Evolutionary conservation across 2,329 filamentous ascomycete species (phyloP).

Genomic region (Eurotiales sp.): DNA sequence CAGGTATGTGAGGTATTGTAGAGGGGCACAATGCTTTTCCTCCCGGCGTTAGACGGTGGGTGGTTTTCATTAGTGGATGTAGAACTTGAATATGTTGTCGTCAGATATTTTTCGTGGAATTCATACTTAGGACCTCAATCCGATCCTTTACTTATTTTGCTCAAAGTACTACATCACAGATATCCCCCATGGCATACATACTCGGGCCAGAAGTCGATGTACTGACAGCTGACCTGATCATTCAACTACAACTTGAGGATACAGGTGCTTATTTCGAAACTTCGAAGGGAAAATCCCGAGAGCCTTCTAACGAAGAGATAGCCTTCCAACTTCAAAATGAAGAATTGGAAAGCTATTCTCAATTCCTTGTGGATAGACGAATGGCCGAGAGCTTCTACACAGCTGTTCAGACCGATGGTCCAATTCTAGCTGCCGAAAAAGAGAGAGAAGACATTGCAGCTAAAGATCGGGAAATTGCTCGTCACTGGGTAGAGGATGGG

Average conservation of each 20-base stretch:
- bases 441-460: constrained; percentile 14
- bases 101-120: too few species aligned
- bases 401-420: constrained; percentile 20
- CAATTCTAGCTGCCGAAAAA: constrained; percentile 13
- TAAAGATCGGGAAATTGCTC: background rate
- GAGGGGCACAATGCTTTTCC: too few species aligned
- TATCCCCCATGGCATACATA: background rate
- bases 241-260: constrained; percentile 21
- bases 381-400: constrained; percentile 24
- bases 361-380: constrained; percentile 17
- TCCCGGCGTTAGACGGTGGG: too few species aligned
- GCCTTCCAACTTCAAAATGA: constrained; percentile 17
- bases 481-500: background rate
- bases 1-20: too few species aligned
- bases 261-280: constrained; percentile 15
- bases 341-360: constrained; percentile 15
- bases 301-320: constrained; percentile 17
- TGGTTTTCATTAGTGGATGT: too few species aligned
- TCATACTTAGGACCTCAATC: too few species aligned
- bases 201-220: constrained; percentile 11
- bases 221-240: constrained; percentile 18
- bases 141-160: too few species aligned
- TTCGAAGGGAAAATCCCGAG: constrained; percentile 15
- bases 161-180: too few species aligned
- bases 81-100: too few species aligned